Evolutionary conservation across 106 monocot species (phyloP).

Genomic region (Gastrodia elata): DNA sequence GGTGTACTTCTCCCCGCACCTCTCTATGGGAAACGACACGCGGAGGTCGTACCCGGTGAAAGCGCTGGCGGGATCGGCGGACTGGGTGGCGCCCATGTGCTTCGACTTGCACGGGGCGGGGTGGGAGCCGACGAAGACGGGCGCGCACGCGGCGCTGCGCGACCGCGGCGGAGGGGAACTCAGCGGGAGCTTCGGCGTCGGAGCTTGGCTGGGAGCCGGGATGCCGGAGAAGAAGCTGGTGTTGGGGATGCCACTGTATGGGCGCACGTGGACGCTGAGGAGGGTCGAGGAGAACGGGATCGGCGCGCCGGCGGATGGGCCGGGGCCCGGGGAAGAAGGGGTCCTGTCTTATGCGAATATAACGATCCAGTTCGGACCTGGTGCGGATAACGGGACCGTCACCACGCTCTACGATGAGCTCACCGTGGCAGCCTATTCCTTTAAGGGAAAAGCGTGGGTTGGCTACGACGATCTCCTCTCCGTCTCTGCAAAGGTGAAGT

Average conservation of each 20-base stretch:
- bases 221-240: conserved; percentile 21
- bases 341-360: too few species aligned
- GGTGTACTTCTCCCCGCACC: conserved; percentile 21
- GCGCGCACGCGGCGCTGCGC: conserved; percentile 22
- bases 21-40: conserved; percentile 5
- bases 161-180: conserved; percentile 20
- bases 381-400: too few species aligned
- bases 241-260: conserved; percentile 33
- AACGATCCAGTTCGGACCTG: too few species aligned
- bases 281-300: conserved; percentile 20
- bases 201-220: conserved; percentile 23
- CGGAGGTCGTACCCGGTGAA: conserved; percentile 17
- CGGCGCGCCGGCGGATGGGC: conserved; percentile 25
- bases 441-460: too few species aligned
- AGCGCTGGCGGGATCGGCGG: conserved; percentile 10
- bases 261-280: conserved; percentile 29
- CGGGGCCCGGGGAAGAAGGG: conserved; percentile 28
- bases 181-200: conserved; percentile 25
- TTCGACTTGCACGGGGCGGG: conserved; percentile 27
- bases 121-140: conserved; percentile 31
- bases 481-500: too few species aligned
- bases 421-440: too few species aligned
- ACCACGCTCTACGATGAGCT: too few species aligned
- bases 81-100: conserved; percentile 33
- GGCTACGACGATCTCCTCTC: too few species aligned